phyloP scores from a whole-genome alignment of 768 basidiomycete species.

The Basidioascus undulatus region DNA sequence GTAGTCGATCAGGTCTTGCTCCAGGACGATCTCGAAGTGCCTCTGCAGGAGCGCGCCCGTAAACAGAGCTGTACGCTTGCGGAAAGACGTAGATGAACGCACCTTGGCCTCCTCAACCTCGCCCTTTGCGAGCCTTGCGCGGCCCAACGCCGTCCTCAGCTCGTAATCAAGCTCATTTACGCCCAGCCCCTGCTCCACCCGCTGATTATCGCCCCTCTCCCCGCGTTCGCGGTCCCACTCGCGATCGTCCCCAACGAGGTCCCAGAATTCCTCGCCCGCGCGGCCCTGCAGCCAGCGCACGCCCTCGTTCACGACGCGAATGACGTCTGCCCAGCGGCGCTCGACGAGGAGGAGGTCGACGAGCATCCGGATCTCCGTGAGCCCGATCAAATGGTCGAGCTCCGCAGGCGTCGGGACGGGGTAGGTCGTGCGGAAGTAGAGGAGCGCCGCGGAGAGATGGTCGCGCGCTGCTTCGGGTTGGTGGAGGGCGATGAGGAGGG shows the following conservation, averaged over 20 bases:
- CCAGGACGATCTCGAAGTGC: conserved; percentile 47
- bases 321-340: conserved; percentile 39
- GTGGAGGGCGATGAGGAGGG: conserved; percentile 46
- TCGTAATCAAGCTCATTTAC: conserved; percentile 44
- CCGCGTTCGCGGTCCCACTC: conserved; percentile 37
- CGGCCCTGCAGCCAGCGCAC: conserved; percentile 83
- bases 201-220: conserved; percentile 10
- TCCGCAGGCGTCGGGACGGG: conserved; percentile 24
- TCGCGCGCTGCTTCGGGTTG: conserved; percentile 39
- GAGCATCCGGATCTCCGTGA: conserved; percentile 51
- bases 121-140: conserved; percentile 57
- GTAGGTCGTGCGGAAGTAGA: conserved; percentile 32
- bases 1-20: conserved; percentile 50
- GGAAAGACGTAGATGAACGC: conserved; percentile 7
- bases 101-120: conserved; percentile 65
- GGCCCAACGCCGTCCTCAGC: conserved; percentile 56
- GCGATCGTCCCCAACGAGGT: conserved; percentile 56
- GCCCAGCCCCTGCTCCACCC: conserved; percentile 30
- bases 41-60: conserved; percentile 27
- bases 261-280: conserved; percentile 48
- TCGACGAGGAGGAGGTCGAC: conserved; percentile 59
- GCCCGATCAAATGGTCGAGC: conserved; percentile 25
- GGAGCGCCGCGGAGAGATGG: conserved; percentile 50
- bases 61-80: not conserved
- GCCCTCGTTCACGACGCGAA: conserved; percentile 45